Conservation (phyloP, 768 basidiomycete genomes). For the Mycena galopus region DNA sequence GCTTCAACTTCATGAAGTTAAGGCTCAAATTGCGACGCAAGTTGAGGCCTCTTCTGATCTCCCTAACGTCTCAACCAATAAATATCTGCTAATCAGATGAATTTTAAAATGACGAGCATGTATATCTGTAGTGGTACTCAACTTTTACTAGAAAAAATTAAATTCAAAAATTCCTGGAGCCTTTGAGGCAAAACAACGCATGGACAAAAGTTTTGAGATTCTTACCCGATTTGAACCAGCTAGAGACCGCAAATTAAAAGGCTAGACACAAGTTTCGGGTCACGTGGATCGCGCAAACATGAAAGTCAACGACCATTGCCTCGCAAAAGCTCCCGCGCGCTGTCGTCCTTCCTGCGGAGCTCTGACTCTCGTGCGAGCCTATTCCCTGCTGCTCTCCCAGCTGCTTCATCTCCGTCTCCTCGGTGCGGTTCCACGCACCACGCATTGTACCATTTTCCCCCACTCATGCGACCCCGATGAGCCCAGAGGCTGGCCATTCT, state of each 20-base stretch:
- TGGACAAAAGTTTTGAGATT: too few relatives aligned
- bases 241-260: background rate
- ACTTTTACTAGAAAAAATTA: too few relatives aligned
- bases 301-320: background rate
- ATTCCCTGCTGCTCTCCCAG: background rate
- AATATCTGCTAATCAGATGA: too few relatives aligned
- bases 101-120: too few relatives aligned
- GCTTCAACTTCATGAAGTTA: too few relatives aligned
- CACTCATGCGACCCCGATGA: slow-evolving; percentile 21
- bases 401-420: slow-evolving; percentile 26
- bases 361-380: slow-evolving; percentile 23
- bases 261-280: background rate
- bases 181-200: too few relatives aligned
- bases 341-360: background rate
- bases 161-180: too few relatives aligned
- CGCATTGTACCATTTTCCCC: slow-evolving; percentile 13
- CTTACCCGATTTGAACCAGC: too few relatives aligned
- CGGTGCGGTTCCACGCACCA: slow-evolving; percentile 20
- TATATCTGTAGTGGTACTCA: too few relatives aligned
- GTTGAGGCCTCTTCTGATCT: too few relatives aligned
- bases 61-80: too few relatives aligned
- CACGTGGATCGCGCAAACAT: slow-evolving; percentile 18
- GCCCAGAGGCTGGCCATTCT: slow-evolving; percentile 5
- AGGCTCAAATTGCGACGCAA: too few relatives aligned
- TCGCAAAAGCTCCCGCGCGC: slow-evolving; percentile 12